Base-by-base conservation (phyloP, 2,329 filamentous ascomycete genomes). In the Penicillium aurantiogriseum region DNA sequence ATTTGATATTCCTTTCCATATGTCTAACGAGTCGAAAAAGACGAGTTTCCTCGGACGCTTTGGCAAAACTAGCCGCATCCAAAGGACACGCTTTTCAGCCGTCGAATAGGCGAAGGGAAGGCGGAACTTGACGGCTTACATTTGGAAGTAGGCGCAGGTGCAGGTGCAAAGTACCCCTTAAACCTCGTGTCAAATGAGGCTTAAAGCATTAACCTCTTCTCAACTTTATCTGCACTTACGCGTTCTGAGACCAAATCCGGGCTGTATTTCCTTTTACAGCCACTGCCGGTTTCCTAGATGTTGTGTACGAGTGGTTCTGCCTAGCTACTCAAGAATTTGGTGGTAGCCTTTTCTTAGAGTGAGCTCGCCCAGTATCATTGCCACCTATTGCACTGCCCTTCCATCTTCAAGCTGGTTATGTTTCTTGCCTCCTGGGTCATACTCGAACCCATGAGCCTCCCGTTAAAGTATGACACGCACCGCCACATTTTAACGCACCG, bases 401-500 rank as follows among this genome's bases (percentile, higher is more conserved):
- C 11, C 2, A 23, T 29, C 1, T 11, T 10, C 19, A 29, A 36
- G n/a, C 40, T 31, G 39, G 13, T 35, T 6, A 44, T 44, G 5
- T 44, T 25, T 39, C 29, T 52, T 35, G 50, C 29, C 50, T 27
- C 40, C 11, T 5, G 7, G 6, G 43, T 48, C 10, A 40, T 49
- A 19, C 15, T 25, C 19, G 51, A 46, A 36, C 44, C 13, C 38
- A 39, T 10, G 33, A 39, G 33, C 7, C 17, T 38, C 23, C 19
- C 8, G 46, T 5, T 17, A 27, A 23, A 17, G n/a, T 11, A 15
- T 21, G 13, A 45, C 10, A 2, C 27, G 33, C 21, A 53, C n/a
- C 31, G 50, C 44, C 54, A 56, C 54, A 51, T 39, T 13, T n/a
- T 5, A 13, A 9, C 9, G 33, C 48, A 56, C 47, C 54, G 52